A percentile compares a stretch with the other conserved stretches of the same genome.
Evolutionary conservation across 495 filamentous ascomycete species (phyloP).

Genomic region (Lasiosphaeriaceae sp.): DNA sequence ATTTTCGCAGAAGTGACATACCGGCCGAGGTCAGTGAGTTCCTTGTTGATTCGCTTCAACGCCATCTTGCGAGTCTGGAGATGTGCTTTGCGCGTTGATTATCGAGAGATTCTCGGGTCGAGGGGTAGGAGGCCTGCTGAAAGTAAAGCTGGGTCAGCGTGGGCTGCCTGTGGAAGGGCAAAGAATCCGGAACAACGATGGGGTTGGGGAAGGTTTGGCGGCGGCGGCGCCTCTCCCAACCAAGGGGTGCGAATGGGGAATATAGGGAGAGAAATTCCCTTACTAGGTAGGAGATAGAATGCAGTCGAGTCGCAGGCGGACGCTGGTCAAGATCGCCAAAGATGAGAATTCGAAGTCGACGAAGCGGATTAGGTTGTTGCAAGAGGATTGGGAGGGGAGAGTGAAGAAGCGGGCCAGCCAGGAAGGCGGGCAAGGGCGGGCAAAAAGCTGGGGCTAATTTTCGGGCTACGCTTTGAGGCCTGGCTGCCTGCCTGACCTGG

Average conservation of each 20-base stretch:
- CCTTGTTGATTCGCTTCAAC: constrained; percentile 99
- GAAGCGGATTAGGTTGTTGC: constrained; percentile 25
- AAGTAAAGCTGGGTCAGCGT: constrained; percentile 28
- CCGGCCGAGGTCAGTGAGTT: constrained; percentile 98
- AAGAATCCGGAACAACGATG: constrained; percentile 25
- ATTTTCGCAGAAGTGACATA: constrained; percentile 49
- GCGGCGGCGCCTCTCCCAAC: neutral
- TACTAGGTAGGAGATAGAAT: constrained; percentile 1
- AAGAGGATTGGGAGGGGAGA: constrained; percentile 21
- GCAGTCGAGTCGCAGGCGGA: constrained; percentile 1
- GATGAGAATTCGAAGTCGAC: constrained; percentile 9
- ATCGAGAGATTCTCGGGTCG: constrained; percentile 14
- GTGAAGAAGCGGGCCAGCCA: constrained; percentile 19
- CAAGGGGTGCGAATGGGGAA: neutral
- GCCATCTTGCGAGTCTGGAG: constrained; percentile 65
- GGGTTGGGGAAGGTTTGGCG: neutral
- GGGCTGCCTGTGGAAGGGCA: constrained; percentile 20
- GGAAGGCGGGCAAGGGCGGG: constrained; percentile 29
- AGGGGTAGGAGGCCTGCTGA: constrained; percentile 14
- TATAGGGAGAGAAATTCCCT: neutral
- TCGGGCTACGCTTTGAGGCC: too few relatives aligned
- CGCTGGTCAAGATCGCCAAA: constrained; percentile 10
- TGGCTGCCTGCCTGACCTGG: too few relatives aligned
- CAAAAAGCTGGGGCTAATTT: too few relatives aligned
- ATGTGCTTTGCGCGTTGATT: constrained; percentile 30